Base-by-base conservation (phyloP, 495 filamentous ascomycete genomes). In the Xanthoparmelia taractica region DNA sequence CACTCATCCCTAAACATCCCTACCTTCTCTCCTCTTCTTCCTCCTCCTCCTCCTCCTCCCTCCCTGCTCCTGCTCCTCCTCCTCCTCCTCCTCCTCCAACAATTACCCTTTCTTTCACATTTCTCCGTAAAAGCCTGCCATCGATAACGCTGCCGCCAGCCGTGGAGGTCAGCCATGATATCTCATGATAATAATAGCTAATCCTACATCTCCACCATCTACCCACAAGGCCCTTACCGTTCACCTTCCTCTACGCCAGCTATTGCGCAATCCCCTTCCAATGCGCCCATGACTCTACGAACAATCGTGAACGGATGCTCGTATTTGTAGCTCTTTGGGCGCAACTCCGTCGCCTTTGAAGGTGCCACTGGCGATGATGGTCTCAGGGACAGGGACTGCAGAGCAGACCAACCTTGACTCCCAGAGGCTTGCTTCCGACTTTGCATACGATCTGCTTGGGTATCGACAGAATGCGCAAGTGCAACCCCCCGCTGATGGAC, bases 181-280 rank as follows among this genome's bases (percentile, higher is more conserved):
- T 5, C 29, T n/a, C n/a, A n/a, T n/a, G 50, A 33, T 54, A 25
- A 31, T 63, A 57, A 63, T 63, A 47, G 29, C 27, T 66, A 66
- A 66, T 66, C 41, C 61, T 50, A 62, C 59, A 11, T 34, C 54
- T 29, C 38, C 50, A n/a, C 31, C 50, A 25, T 47, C n/a, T 56
- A 50, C 63, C 57, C 18, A 52, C 15, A 0, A 58, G 27, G 2
- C 36, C n/a, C 59, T 50, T 57, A 38, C 36, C 59, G 64, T 59
- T 52, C 31, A 45, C 58, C 58, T 57, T 36, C 29, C n/a, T 37
- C 59, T 31, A 45, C 27, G 33, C 59, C 52, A 60, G 18, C 52
- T 52, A 18, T 66, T 58, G n/a, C 64, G 50, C 55, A 47, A 47
- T 55, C 23, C 58, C 33, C 25, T n/a, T 34, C 25, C 20, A 29